phyloP scores from a whole-genome alignment of 495 filamentous ascomycete genomes.

The Penicillium psychrofluorescens region DNA sequence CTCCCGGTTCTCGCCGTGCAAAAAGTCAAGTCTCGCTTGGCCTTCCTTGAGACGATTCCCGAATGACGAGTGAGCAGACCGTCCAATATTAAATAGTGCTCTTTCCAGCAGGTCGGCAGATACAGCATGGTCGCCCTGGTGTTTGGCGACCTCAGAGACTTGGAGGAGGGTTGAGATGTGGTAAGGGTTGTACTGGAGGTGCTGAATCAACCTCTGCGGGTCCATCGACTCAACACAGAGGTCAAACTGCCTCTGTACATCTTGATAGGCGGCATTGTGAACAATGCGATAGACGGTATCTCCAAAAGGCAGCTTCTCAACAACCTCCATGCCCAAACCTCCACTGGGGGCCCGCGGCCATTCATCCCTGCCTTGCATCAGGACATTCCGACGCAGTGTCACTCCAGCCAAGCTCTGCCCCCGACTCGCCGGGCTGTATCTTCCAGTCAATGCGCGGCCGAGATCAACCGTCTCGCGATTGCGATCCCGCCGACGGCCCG shows the following conservation, averaged over 20 bases:
- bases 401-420: conserved; percentile 61
- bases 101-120: conserved; percentile 85
- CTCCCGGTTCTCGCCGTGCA: conserved; percentile 77
- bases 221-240: conserved; percentile 75
- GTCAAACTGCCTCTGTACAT: conserved; percentile 69
- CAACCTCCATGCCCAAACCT: conserved; percentile 76
- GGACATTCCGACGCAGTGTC: conserved; percentile 66
- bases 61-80: conserved; percentile 76
- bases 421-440: conserved; percentile 47
- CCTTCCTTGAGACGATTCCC: conserved; percentile 66
- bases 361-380: conserved; percentile 83
- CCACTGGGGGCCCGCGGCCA: conserved; percentile 79
- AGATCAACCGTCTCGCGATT: conserved; percentile 55
- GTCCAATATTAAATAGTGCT: conserved; percentile 87
- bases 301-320: conserved; percentile 47
- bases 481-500: conserved; percentile 45
- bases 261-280: conserved; percentile 70
- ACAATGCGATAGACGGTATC: conserved; percentile 57
- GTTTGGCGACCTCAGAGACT: conserved; percentile 84
- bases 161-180: conserved; percentile 90
- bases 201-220: conserved; percentile 58
- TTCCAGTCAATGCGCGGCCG: conserved; percentile 60
- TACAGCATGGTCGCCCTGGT: conserved; percentile 77
- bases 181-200: conserved; percentile 71
- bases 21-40: conserved; percentile 70